Base-by-base conservation (phyloP, 495 filamentous ascomycete genomes). In the Echria macrotheca region DNA sequence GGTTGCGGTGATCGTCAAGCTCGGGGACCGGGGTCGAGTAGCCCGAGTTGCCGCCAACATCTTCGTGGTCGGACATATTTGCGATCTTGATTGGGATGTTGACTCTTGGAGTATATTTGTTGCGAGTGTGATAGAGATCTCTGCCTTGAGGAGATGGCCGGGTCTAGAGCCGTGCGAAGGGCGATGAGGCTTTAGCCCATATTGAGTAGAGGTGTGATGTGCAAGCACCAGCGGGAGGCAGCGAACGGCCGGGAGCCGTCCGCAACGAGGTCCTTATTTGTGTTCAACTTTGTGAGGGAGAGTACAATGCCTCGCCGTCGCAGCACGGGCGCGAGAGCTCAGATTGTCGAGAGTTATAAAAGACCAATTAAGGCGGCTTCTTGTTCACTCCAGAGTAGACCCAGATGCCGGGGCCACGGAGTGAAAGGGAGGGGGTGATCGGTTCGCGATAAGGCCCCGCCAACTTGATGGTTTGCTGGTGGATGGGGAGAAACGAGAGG, bases 321-420 rank as follows among this genome's bases (percentile, higher is more conserved):
- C n/a, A n/a, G n/a, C n/a, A n/a, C n/a, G n/a, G n/a, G n/a, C n/a
- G n/a, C n/a, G n/a, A n/a, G n/a, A n/a, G n/a, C n/a, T n/a, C n/a
- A n/a, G n/a, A n/a, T n/a, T n/a, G n/a, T n/a, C n/a, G n/a, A n/a
- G n/a, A n/a, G n/a, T n/a, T n/a, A n/a, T 23, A 44, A 59, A 76
- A 73, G 71, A 62, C 76, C 71, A 91, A 71, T 96, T 97, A 98
- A 76, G 93, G 93, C 64, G 93, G 93, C 78, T 93, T 91, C 76
- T 89, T 93, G 76, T 91, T 86, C 77, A 86, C 89, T 83, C 93
- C 90, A 77, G 82, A 80, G 72, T 93, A 91, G 79, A 88, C 86
- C 89, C 90, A 83, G 73, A 81, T 78, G 60, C 82, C 80, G 66
- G 93, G 91, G 76, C 89, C 89, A 60, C 94, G 85, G 69, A 96